A percentile compares a stretch with the other conserved stretches of the same genome.
Conservation (phyloP, 2,329 filamentous ascomycete genomes). For the Penicillium brasilianum region DNA sequence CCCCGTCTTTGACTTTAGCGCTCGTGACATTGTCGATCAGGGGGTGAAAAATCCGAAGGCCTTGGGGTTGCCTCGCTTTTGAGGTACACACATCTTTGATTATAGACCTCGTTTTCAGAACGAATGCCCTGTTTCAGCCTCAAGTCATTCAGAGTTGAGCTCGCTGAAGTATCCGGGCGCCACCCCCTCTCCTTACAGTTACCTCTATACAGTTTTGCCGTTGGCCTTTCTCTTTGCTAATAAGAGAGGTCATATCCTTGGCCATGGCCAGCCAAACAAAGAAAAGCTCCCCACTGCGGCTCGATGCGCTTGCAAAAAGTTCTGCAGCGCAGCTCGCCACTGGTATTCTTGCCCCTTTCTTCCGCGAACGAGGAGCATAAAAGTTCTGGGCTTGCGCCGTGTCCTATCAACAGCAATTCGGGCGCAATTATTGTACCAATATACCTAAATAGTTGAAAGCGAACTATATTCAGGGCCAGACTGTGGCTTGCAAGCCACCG, state of each 20-base stretch:
- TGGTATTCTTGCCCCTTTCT: not conserved
- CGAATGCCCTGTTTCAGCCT: not conserved
- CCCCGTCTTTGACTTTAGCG: constrained; percentile 13
- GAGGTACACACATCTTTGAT: not conserved
- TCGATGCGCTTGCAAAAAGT: not conserved
- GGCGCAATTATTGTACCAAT: constrained; percentile 4
- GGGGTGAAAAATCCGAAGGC: constrained; percentile 8
- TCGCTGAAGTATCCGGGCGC: not conserved
- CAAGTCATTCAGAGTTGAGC: not conserved
- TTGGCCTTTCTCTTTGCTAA: not conserved
- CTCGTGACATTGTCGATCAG: constrained; percentile 18
- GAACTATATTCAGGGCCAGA: constrained; percentile 5
- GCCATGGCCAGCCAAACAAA: constrained; percentile 3
- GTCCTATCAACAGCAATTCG: not conserved
- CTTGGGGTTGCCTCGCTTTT: not conserved
- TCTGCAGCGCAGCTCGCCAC: not conserved
- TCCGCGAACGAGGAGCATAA: not conserved
- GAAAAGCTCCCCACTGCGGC: constrained; percentile 1
- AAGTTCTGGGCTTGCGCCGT: not conserved
- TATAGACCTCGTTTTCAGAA: not conserved
- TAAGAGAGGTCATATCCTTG: not conserved
- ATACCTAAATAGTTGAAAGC: constrained; percentile 7
- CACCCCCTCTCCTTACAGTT: not conserved
- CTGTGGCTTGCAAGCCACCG: constrained; percentile 15
- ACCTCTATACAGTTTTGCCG: not conserved